Conservation (phyloP, 352 stramenopile species). For the Pythium diclinum region DNA sequence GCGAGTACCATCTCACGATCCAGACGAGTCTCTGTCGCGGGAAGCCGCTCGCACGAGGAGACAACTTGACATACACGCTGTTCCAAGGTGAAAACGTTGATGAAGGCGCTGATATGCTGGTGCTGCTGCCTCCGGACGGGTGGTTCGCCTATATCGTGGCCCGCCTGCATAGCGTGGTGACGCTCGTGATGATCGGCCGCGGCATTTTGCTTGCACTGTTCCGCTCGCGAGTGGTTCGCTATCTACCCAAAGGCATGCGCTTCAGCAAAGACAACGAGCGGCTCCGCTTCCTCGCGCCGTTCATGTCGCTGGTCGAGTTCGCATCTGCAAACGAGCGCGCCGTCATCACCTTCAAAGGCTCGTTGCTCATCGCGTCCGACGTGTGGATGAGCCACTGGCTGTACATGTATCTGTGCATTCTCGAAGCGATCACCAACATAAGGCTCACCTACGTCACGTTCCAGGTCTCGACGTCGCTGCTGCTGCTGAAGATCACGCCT, state of each 20-base stretch:
- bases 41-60: conserved; percentile 31
- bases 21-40: conserved; percentile 49
- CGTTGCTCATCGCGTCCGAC: conserved; percentile 49
- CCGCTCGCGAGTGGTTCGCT: conserved; percentile 34
- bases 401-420: conserved; percentile 50
- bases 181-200: conserved; percentile 35
- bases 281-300: conserved; percentile 43
- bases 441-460: conserved; percentile 45
- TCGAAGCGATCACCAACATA: conserved; percentile 43
- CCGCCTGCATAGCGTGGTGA: conserved; percentile 39
- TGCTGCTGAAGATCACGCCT: conserved; percentile 37
- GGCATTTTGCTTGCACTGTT: conserved; percentile 45
- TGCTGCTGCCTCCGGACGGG: conserved; percentile 35
- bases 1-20: conserved; percentile 44
- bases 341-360: conserved; percentile 53
- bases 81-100: conserved; percentile 42
- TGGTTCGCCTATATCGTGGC: conserved; percentile 38
- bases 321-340: conserved; percentile 32
- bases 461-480: conserved; percentile 47
- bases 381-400: conserved; percentile 69
- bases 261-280: conserved; percentile 28
- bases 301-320: conserved; percentile 35
- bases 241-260: conserved; percentile 38
- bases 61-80: conserved; percentile 36
- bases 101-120: conserved; percentile 36